Evolutionary conservation across 441 rosid genomes (phyloP), one percentile per base, ranked within the genome.

Genomic region (Erysimum pusillum): DNA sequence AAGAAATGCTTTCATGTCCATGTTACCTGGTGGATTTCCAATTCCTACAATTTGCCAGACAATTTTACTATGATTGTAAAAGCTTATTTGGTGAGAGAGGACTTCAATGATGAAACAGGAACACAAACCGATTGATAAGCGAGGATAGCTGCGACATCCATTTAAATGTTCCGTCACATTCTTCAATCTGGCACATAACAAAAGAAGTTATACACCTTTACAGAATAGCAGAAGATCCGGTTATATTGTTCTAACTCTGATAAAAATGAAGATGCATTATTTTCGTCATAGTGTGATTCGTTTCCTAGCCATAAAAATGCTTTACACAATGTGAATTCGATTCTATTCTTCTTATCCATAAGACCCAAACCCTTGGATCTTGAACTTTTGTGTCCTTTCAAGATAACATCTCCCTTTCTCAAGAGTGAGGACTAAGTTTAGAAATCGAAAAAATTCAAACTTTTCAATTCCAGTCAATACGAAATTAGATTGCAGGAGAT

Each of bases 1-100:
- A 64, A 90, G 96, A 81, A 83, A 94, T 63, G 97, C 98, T 80
- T 87, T 91, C 89, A 91, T 81, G 87, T 94, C 97, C 95, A 94
- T 94, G 9, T 79, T 78, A 59, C 96, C 98, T 1, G 98, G 97
- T 71, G 97, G 93, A 80, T 87, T 90, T 60, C 96, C 97, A 69
- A 94, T 90, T 66, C 98, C 97, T 91, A 85, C 65, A 76, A 63
- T 36, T 12, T 36, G 45, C 20, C 10, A 67, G 45, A 22, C 11
- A 48, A 3, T 7, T 48, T 48, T 38, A 51, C 1, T 11, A 64
- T 32, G 20, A 44, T 9, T 20, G 80, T 6, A 20, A 20, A 7
- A 63, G 51, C 11, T 9, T 25, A 22, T 35, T 44, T 32, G 31
- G 38, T 45, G 25, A 22, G 28, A 46, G 39, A 63, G 8, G 60